Evolutionary conservation across 2,329 filamentous ascomycete genomes (phyloP), one percentile per base, ranked within the genome.

Genomic region (Penicillium corylophilum): DNA sequence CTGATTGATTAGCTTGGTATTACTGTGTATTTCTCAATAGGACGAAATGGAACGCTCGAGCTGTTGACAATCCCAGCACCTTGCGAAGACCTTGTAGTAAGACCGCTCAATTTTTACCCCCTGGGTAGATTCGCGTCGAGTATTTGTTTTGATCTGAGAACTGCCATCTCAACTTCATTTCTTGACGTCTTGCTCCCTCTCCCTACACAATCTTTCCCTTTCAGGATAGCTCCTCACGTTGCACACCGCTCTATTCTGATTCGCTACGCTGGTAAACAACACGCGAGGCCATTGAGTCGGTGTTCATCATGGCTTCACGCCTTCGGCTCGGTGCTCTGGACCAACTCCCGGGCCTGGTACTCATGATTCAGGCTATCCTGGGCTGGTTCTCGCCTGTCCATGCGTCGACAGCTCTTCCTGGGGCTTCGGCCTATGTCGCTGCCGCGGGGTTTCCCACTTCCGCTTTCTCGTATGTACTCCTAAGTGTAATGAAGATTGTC

Each of bases 391-490:
- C 50, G 13, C 16, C 53, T 12, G 28, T 48, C 6, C 53, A 43
- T 16, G 29, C 49, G 1, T 44, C 51, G 6, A 45, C 54, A 16
- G 55, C 55, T 9, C 51, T 67, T 2, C 63, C 65, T 5, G 64
- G 65, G 8, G 51, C 46, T 12, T 38, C 56, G 4, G 62, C 56
- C 5, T 67, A 58, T 47, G 55, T 62, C n/a, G 65, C 63, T 15
- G 72, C 76, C 0, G 67, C 74, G 9, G 77, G 74, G 4, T 81
- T 81, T 52, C 79, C 79, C 5, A 80, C 78, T 1, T 73, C 73
- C 4, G 75, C 73, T 8, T 82, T 80, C 61, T 72, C 74, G 24
- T 79, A 56, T 33, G 56, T 5, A 23, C n/a, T n/a, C 18, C 13
- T 5, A 22, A 4, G 8, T 20, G 16, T 33, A 13, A 7, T 23